Evolutionary conservation across 2,329 filamentous ascomycete genomes (phyloP).

Genomic region (Penicillium sp.): DNA sequence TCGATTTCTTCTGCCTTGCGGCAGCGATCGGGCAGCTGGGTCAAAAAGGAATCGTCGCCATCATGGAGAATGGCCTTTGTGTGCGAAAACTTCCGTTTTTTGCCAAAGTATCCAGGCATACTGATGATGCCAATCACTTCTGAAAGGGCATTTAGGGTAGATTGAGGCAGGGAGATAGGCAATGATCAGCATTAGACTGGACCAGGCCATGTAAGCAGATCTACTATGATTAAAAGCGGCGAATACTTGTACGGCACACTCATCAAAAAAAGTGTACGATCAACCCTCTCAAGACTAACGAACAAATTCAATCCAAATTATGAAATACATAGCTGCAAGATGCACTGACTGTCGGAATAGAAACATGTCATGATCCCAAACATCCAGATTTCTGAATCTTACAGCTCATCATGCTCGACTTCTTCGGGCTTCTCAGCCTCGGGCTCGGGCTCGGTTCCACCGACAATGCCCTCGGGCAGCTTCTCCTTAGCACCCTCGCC

Average conservation of each 20-base stretch:
- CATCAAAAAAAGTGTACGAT: neutral
- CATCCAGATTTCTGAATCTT: slow-evolving; percentile 3
- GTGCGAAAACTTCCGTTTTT: neutral
- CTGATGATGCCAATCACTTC: too few species aligned
- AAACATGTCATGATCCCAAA: neutral
- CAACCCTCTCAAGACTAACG: neutral
- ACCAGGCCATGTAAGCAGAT: too few species aligned
- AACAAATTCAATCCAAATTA: neutral
- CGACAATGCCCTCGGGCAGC: slow-evolving; percentile 63
- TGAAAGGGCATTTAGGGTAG: too few species aligned
- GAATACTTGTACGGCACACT: neutral
- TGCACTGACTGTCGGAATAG: neutral
- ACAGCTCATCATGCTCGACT: slow-evolving; percentile 48
- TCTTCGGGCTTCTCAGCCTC: slow-evolving; percentile 29
- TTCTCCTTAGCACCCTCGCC: slow-evolving; percentile 81
- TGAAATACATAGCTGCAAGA: neutral
- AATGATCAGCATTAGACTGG: too few species aligned
- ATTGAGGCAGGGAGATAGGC: too few species aligned
- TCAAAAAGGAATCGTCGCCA: neutral
- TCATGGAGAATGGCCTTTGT: neutral
- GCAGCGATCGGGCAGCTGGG: neutral
- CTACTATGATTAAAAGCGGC: too few species aligned
- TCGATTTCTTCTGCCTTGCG: too few species aligned
- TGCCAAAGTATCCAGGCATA: neutral
- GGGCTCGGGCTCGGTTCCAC: slow-evolving; percentile 28